A percentile compares a stretch with the other conserved stretches of the same genome.
These are phyloP conservation scores for Tolypocladium nubicola DNA, from an alignment of 2,329 filamentous ascomycete genomes.

Conservation along the genomic window DNA sequence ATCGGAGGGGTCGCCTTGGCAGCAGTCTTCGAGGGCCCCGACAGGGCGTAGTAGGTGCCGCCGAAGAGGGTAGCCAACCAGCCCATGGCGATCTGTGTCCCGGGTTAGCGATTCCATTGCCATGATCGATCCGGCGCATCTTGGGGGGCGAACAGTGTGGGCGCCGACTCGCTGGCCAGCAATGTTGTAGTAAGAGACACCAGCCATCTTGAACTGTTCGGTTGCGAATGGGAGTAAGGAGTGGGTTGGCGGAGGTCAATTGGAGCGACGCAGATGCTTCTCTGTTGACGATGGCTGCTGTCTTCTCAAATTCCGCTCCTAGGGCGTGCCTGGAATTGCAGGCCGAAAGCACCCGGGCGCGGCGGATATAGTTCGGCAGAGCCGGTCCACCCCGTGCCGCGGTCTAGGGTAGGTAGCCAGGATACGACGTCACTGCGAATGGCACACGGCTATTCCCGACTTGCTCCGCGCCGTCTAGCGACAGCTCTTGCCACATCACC, in stretches of 20 bases:
- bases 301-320: constrained; percentile 12
- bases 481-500: neutral
- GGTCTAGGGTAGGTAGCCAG: neutral
- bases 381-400: no score
- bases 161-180: constrained; percentile 50
- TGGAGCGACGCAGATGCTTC: constrained; percentile 13
- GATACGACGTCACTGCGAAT: neutral
- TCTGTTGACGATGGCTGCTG: constrained; percentile 7
- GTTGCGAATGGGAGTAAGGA: constrained; percentile 13
- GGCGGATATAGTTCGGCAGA: constrained; percentile 19
- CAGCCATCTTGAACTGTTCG: constrained; percentile 23
- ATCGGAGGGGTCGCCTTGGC: constrained; percentile 43
- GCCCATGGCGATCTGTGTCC: constrained; percentile 43
- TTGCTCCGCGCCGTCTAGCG: neutral
- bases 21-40: constrained; percentile 33
- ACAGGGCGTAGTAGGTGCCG: constrained; percentile 32
- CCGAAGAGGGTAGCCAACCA: constrained; percentile 41
- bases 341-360: constrained; percentile 10
- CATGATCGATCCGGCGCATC: neutral
- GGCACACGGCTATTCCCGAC: neutral
- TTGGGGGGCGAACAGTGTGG: constrained; percentile 41
- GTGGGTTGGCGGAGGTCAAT: constrained; percentile 18
- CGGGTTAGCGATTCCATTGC: neutral
- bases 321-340: constrained; percentile 21
- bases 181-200: constrained; percentile 37